Percentiles rank a stretch among this genome's conserved stretches.
Evolutionary conservation across 495 filamentous ascomycete species (phyloP).

Genomic region (Xylaria telfairii): DNA sequence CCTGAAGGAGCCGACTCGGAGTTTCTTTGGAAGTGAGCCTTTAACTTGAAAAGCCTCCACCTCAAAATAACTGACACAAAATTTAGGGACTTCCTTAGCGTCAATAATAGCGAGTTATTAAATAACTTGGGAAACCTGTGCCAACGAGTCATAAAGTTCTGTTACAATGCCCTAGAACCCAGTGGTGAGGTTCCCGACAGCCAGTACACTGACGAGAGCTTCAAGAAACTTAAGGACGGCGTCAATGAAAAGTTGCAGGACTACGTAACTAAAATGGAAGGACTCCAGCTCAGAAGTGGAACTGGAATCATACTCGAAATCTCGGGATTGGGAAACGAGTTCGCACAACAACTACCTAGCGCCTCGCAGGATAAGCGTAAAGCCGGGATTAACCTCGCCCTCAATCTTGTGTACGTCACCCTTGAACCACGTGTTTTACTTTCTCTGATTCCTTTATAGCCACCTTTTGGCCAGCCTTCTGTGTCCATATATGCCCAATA

Average conservation of each 20-base stretch:
- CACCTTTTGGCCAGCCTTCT: conserved; percentile 20
- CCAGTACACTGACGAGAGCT: conserved; percentile 60
- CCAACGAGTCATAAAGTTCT: conserved; percentile 89
- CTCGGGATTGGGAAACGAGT: conserved; percentile 12
- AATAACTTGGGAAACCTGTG: conserved; percentile 94
- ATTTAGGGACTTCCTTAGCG: conserved; percentile 70
- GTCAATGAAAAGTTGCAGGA: conserved; percentile 14
- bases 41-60: not conserved
- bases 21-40: conserved; percentile 70
- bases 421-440: not conserved
- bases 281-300: not conserved
- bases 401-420: conserved; percentile 17
- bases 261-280: conserved; percentile 16
- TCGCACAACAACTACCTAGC: no score
- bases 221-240: conserved; percentile 34
- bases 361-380: not conserved
- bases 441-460: conserved; percentile 6
- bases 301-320: not conserved
- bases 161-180: no score
- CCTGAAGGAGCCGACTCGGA: conserved; percentile 90
- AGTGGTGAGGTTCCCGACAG: conserved; percentile 81
- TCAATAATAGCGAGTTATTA: conserved; percentile 90
- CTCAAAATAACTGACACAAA: not conserved
- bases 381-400: not conserved
- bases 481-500: conserved; percentile 21